Percentiles rank a stretch among this genome's conserved stretches.
Conservation (phyloP, 495 filamentous ascomycete species). For the Aspergillus leporis region DNA sequence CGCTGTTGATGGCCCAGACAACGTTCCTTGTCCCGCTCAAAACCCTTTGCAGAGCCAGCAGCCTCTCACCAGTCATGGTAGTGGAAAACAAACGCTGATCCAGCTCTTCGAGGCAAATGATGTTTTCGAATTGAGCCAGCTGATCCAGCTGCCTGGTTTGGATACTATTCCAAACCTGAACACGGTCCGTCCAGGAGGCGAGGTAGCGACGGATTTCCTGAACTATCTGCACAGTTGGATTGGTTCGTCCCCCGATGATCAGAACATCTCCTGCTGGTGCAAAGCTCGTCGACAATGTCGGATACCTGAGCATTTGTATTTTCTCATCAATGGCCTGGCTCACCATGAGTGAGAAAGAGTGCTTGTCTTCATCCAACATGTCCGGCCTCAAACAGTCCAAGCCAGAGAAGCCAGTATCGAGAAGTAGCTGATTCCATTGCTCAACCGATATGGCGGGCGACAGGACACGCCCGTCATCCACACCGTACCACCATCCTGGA, state of each 20-base stretch:
- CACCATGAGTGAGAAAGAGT: neutral
- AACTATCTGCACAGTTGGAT: neutral
- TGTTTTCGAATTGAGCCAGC: too few relatives aligned
- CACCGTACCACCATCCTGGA: conserved; percentile 30
- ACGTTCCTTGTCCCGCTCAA: neutral
- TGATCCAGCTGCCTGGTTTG: neutral
- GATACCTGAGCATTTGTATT: neutral
- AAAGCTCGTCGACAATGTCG: too few relatives aligned
- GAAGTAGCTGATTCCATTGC: conserved; percentile 40
- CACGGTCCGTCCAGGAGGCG: neutral
- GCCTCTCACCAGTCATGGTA: neutral
- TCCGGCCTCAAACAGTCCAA: conserved; percentile 31
- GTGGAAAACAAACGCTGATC: neutral
- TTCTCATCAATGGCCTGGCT: neutral
- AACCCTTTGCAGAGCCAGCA: neutral
- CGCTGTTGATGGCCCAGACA: neutral
- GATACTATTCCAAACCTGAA: neutral
- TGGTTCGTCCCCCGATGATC: neutral
- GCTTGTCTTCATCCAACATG: neutral
- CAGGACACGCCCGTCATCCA: conserved; percentile 15
- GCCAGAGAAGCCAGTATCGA: conserved; percentile 44
- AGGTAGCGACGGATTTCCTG: neutral
- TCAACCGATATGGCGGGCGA: conserved; percentile 10
- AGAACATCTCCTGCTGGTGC: neutral
- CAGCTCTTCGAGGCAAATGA: neutral